These are phyloP conservation scores for Nyctanthes arbortristis DNA, from an alignment of 257 asterid genomes.

Conservation along the genomic window DNA sequence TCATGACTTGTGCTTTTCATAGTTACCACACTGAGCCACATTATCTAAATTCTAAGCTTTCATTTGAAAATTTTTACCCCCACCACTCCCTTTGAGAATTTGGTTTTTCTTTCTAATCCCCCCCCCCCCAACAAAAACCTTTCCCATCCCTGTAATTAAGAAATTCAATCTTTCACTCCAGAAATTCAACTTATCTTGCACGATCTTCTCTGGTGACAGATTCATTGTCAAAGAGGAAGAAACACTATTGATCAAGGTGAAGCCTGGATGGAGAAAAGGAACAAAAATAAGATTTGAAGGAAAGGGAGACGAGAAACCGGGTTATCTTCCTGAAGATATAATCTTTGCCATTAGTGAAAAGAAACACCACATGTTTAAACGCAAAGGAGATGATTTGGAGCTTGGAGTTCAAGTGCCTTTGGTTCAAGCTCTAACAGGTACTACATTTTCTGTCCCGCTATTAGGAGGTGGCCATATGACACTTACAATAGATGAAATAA, in stretches of 20 bases:
- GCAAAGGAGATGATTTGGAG: conserved; percentile 77
- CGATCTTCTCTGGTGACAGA: conserved; percentile 32
- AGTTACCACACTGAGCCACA: no score
- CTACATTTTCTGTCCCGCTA: conserved; percentile 65
- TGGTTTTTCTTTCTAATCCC: neutral
- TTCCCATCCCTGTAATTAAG: no score
- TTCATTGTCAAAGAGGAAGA: conserved; percentile 76
- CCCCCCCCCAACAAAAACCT: no score
- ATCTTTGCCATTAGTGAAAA: conserved; percentile 73
- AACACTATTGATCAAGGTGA: conserved; percentile 58
- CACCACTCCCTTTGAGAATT: neutral
- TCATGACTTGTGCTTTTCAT: no score
- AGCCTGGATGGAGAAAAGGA: conserved; percentile 95
- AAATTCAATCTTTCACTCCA: no score
- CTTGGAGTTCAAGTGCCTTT: conserved; percentile 86
- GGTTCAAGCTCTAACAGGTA: conserved; percentile 86
- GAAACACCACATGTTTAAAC: conserved; percentile 58
- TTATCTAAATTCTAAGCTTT: neutral
- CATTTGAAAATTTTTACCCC: neutral
- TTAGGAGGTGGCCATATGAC: conserved; percentile 67
- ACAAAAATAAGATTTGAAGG: conserved; percentile 91
- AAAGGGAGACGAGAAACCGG: conserved; percentile 89
- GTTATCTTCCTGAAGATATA: conserved; percentile 80
- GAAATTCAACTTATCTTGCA: neutral
- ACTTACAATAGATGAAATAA: conserved; percentile 53